Percentiles rank a stretch among this genome's conserved stretches.
Evolutionary conservation across 495 filamentous ascomycete species (phyloP).

Genomic region (Penicillium daleae): DNA sequence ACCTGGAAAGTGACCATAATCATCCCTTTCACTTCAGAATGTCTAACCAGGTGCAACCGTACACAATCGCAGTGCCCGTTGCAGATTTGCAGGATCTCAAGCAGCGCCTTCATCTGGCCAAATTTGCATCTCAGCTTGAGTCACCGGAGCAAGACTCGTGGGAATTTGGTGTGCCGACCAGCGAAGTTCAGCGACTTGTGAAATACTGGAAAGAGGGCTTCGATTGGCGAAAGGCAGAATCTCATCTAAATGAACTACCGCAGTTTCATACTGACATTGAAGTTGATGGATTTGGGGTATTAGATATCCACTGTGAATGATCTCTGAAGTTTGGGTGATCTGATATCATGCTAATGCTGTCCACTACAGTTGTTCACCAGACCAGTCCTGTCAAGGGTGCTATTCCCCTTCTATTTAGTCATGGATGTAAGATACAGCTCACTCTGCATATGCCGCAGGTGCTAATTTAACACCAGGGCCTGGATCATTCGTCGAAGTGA

Average conservation of each 20-base stretch:
- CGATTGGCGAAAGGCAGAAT: constrained; percentile 50
- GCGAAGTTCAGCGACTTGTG: constrained; percentile 41
- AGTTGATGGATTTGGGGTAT: constrained; percentile 44
- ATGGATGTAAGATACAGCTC: constrained; percentile 41
- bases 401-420: constrained; percentile 49
- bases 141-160: constrained; percentile 39
- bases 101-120: constrained; percentile 41
- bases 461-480: constrained; percentile 28
- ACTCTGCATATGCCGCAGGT: background rate
- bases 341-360: background rate
- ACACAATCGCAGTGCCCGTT: constrained; percentile 44
- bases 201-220: constrained; percentile 45
- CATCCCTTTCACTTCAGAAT: constrained; percentile 14
- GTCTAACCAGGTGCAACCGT: constrained; percentile 24
- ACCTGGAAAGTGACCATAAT: background rate
- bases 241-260: constrained; percentile 47
- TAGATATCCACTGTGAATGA: constrained; percentile 46
- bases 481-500: constrained; percentile 45
- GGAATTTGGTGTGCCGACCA: constrained; percentile 44
- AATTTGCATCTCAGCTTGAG: constrained; percentile 43
- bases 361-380: constrained; percentile 42
- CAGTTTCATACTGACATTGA: constrained; percentile 45
- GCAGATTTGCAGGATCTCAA: constrained; percentile 38
- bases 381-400: constrained; percentile 35
- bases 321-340: background rate